Percentiles rank a stretch among this genome's conserved stretches.
Conservation (phyloP, 768 basidiomycete species). For the Calocybe indica region DNA sequence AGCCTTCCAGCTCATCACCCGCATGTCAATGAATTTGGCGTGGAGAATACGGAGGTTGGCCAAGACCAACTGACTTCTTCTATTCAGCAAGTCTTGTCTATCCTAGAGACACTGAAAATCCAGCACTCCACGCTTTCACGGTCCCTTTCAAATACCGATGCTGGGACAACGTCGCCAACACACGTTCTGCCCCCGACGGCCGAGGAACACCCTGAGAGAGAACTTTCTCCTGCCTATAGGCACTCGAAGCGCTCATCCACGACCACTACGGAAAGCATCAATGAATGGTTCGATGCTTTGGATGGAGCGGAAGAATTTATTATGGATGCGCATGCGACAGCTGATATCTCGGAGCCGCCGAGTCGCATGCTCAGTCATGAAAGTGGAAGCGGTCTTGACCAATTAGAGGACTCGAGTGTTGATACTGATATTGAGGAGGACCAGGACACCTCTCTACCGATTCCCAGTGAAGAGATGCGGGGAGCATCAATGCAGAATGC, state of each 20-base stretch:
- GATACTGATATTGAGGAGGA: slow-evolving; percentile 49
- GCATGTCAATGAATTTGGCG: slow-evolving; percentile 14
- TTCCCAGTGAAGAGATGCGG: background rate
- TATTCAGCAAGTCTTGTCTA: slow-evolving; percentile 39
- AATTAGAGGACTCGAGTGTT: slow-evolving; percentile 41
- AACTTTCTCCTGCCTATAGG: slow-evolving; percentile 25
- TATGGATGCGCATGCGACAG: slow-evolving; percentile 38
- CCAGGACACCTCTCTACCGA: background rate
- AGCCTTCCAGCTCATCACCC: slow-evolving; percentile 16
- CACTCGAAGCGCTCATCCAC: slow-evolving; percentile 43
- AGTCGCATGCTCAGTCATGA: slow-evolving; percentile 34
- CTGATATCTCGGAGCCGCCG: slow-evolving; percentile 32
- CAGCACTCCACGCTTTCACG: slow-evolving; percentile 48
- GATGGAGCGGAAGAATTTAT: slow-evolving; percentile 71
- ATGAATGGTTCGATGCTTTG: slow-evolving; percentile 76
- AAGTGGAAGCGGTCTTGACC: slow-evolving; percentile 30
- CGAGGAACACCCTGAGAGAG: slow-evolving; percentile 23
- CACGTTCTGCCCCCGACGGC: slow-evolving; percentile 27
- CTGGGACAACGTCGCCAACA: no score
- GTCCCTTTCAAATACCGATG: slow-evolving; percentile 29
- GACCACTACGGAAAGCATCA: slow-evolving; percentile 41
- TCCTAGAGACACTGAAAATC: slow-evolving; percentile 48
- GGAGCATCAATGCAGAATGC: slow-evolving; percentile 4
- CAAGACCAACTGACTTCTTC: slow-evolving; percentile 12
- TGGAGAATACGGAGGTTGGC: slow-evolving; percentile 4